phyloP scores from a whole-genome alignment of 768 basidiomycete species.

The Suillus subluteus region DNA sequence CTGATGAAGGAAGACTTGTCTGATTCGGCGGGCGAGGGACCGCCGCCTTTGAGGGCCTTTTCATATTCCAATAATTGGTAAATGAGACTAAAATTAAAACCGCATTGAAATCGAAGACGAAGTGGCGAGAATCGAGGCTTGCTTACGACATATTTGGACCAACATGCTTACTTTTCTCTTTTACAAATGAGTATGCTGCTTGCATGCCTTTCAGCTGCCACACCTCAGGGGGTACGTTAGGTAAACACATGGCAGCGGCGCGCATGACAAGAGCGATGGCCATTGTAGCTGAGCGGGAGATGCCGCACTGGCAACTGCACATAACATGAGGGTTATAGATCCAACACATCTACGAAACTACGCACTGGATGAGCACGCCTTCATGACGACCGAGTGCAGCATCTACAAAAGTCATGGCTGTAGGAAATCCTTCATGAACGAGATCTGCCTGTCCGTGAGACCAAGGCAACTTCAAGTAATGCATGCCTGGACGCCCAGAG shows the following conservation, averaged over 20 bases:
- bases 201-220: constrained; percentile 88
- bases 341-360: constrained; percentile 30
- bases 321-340: constrained; percentile 19
- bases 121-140: constrained; percentile 23
- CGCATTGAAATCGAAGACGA: constrained; percentile 25
- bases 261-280: constrained; percentile 93
- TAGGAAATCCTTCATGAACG: constrained; percentile 75
- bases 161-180: constrained; percentile 84
- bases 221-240: constrained; percentile 71
- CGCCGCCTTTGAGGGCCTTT: constrained; percentile 61
- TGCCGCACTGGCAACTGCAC: constrained; percentile 89
- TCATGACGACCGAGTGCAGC: constrained; percentile 74
- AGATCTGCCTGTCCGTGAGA: constrained; percentile 94
- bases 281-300: constrained; percentile 88
- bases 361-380: constrained; percentile 85
- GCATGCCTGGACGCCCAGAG: constrained; percentile 75
- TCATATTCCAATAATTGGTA: constrained; percentile 94
- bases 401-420: constrained; percentile 83
- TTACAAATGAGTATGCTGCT: constrained; percentile 86
- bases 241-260: constrained; percentile 72
- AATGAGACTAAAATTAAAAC: constrained; percentile 64
- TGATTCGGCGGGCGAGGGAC: constrained; percentile 52
- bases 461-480: constrained; percentile 91
- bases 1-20: constrained; percentile 56
- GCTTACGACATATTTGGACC: constrained; percentile 96